These are phyloP conservation scores for Ampelocalamus luodianensis DNA, from an alignment of 176 grass and related monocot genomes.

Conservation along the genomic window DNA sequence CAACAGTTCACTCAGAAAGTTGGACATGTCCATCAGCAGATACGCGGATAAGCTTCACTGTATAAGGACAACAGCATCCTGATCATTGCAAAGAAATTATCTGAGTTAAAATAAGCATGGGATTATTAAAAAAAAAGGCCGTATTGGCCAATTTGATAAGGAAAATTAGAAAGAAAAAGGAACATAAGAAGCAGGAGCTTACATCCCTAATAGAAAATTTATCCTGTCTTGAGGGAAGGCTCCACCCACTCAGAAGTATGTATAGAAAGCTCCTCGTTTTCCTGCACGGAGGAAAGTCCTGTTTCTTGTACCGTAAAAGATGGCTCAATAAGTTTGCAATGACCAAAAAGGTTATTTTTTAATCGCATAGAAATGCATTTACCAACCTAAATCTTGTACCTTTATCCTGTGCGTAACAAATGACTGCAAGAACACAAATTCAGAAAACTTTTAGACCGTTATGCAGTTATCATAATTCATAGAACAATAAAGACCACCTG, in stretches of 20 bases:
- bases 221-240: slow-evolving; percentile 62
- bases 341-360: not conserved
- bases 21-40: slow-evolving; percentile 29
- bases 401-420: slow-evolving; percentile 86
- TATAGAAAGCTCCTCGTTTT: slow-evolving; percentile 33
- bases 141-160: slow-evolving; percentile 21
- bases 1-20: slow-evolving; percentile 35
- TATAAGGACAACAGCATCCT: slow-evolving; percentile 61
- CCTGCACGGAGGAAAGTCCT: slow-evolving; percentile 30
- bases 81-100: slow-evolving; percentile 33
- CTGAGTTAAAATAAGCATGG: slow-evolving; percentile 35
- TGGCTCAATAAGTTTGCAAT: slow-evolving; percentile 10
- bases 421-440: slow-evolving; percentile 63
- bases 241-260: slow-evolving; percentile 79
- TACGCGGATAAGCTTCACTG: slow-evolving; percentile 32
- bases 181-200: slow-evolving; percentile 28
- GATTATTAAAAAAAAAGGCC: not conserved
- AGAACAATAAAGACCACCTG: slow-evolving; percentile 1
- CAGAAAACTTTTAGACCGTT: slow-evolving; percentile 26
- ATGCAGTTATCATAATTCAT: slow-evolving; percentile 4
- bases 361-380: slow-evolving; percentile 28
- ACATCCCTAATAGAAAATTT: slow-evolving; percentile 78
- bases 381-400: slow-evolving; percentile 68
- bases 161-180: not conserved
- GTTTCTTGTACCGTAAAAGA: slow-evolving; percentile 53